Percentiles rank a stretch among this genome's conserved stretches.
These are phyloP conservation scores for Cladobotryum mycophilum DNA, from an alignment of 2,329 filamentous ascomycete species.

Conservation along the genomic window DNA sequence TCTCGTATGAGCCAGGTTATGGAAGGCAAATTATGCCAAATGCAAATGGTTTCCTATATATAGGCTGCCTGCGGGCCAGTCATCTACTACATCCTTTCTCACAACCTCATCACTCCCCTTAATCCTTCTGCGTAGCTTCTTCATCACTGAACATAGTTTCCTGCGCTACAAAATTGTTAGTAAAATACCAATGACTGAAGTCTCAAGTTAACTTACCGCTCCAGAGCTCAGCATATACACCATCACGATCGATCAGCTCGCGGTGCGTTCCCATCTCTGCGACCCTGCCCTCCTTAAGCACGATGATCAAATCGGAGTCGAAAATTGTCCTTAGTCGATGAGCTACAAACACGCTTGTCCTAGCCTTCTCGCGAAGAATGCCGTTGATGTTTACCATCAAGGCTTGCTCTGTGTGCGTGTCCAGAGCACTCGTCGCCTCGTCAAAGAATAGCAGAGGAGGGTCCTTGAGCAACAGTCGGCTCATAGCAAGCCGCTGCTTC, in stretches of 20 bases:
- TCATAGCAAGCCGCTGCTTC: constrained; percentile 84
- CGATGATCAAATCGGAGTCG: constrained; percentile 88
- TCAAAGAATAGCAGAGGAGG: constrained; percentile 90
- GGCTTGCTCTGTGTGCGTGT: constrained; percentile 89
- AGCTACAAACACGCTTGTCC: constrained; percentile 92
- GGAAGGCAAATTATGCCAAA: no score
- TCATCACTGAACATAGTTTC: constrained; percentile 51
- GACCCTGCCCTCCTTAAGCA: constrained; percentile 77
- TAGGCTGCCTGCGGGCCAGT: background rate
- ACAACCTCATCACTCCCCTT: constrained; percentile 18
- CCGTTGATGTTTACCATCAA: constrained; percentile 89
- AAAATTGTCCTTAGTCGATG: constrained; percentile 90
- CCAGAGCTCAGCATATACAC: constrained; percentile 87
- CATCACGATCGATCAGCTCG: constrained; percentile 69
- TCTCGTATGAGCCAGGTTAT: no score
- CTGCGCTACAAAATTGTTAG: constrained; percentile 41
- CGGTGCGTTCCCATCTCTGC: constrained; percentile 84
- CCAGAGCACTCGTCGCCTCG: constrained; percentile 85
- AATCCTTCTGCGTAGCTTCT: constrained; percentile 35
- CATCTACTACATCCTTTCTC: constrained; percentile 14
- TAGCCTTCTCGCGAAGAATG: constrained; percentile 78
- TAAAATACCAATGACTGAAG: background rate
- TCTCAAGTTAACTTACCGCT: constrained; percentile 55
- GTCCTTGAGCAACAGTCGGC: constrained; percentile 78
- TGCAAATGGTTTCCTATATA: no score